These are phyloP conservation scores for Cornus suecica DNA, from an alignment of 148 eudicot species.

Conservation along the genomic window DNA sequence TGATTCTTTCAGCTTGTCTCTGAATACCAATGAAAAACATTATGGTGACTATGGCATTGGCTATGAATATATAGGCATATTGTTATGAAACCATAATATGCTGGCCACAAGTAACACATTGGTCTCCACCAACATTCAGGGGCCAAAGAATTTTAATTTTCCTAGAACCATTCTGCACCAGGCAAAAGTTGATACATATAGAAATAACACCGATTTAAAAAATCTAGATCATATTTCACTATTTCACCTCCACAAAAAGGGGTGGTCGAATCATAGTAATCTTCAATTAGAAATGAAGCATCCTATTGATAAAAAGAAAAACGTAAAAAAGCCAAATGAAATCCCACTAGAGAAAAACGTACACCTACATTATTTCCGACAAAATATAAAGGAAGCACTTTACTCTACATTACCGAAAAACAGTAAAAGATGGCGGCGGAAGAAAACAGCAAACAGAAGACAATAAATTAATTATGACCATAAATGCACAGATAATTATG, in stretches of 20 bases:
- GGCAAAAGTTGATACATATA: neutral
- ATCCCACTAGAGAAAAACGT: neutral
- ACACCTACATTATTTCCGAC: no score
- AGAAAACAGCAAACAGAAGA: no score
- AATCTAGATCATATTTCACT: neutral
- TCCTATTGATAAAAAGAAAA: neutral
- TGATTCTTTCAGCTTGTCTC: slow-evolving; percentile 84
- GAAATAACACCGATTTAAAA: neutral
- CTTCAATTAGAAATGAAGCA: neutral
- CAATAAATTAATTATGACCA: no score
- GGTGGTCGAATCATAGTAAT: neutral
- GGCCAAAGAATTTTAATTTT: neutral
- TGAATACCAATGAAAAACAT: slow-evolving; percentile 25
- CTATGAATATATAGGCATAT: neutral
- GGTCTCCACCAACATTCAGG: neutral
- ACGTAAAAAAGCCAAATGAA: neutral
- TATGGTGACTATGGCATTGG: neutral
- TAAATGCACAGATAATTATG: no score
- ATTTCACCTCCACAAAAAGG: neutral
- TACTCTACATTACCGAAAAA: neutral
- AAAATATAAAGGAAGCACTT: neutral
- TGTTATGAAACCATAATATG: neutral
- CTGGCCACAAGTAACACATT: neutral
- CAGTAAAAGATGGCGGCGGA: no score
- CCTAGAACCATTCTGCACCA: neutral